Conservation (phyloP, 208 protist genomes). For the Leishmania lainsoni region DNA sequence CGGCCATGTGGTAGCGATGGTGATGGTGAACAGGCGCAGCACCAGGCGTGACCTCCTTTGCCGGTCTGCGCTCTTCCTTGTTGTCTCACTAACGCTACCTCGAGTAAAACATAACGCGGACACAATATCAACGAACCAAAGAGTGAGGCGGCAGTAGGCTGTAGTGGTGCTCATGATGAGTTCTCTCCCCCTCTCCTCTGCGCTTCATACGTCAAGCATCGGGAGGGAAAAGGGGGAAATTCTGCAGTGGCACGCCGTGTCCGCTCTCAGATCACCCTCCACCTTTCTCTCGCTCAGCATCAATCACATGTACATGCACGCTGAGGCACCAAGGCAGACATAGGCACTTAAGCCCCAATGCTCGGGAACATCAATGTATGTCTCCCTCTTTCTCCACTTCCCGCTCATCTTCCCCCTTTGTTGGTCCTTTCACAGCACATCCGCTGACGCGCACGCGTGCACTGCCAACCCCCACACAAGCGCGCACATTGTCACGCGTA, state of each 20-base stretch:
- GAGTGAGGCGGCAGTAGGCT: neutral
- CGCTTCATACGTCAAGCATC: neutral
- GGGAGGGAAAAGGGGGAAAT: neutral
- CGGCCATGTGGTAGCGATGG: neutral
- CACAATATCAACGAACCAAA: neutral
- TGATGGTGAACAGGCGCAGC: neutral
- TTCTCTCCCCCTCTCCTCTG: neutral
- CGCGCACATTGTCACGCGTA: neutral
- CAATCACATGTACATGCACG: neutral
- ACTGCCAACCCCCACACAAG: neutral
- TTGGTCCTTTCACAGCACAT: neutral
- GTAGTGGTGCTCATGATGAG: neutral
- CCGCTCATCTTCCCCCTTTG: neutral
- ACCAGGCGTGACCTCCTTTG: neutral
- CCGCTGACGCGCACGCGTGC: neutral
- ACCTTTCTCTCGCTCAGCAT: neutral
- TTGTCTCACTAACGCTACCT: neutral
- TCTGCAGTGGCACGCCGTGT: neutral
- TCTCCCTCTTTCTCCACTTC: neutral
- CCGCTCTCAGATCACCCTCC: neutral
- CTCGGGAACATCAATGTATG: neutral
- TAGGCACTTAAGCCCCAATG: neutral
- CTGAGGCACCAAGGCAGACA: slow-evolving; percentile 1
- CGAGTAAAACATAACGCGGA: neutral
- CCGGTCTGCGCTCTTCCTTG: no score